Percentiles rank a stretch among this genome's conserved stretches.
These are phyloP conservation scores for Termitomyces sp. DNA, from an alignment of 768 basidiomycete genomes.

Conservation along the genomic window DNA sequence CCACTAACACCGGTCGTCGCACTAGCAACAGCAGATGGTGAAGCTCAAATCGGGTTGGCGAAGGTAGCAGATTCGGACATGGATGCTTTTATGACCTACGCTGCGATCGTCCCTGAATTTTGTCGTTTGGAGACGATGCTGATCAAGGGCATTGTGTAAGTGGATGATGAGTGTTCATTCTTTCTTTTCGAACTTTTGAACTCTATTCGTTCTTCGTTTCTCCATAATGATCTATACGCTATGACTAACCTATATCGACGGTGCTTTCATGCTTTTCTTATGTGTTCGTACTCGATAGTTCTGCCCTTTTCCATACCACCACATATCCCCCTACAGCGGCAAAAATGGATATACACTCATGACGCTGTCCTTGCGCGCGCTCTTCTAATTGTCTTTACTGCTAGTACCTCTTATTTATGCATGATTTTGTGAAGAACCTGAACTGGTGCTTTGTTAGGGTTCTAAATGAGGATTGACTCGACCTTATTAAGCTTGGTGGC, in stretches of 20 bases:
- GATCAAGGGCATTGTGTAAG: conserved; percentile 53
- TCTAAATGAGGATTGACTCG: no score
- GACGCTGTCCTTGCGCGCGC: conserved; percentile 8
- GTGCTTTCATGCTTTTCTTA: conserved; percentile 12
- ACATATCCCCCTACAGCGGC: conserved; percentile 2
- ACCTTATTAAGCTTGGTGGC: no score
- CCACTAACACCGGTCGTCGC: conserved; percentile 68
- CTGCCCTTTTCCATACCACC: not conserved
- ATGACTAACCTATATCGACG: conserved; percentile 3
- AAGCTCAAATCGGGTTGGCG: conserved; percentile 69
- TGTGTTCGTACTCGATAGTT: conserved; percentile 4
- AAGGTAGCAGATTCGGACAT: conserved; percentile 82
- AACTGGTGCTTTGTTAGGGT: not conserved
- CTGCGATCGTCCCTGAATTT: conserved; percentile 81
- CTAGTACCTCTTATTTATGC: conserved; percentile 3
- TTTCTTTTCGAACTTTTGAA: not conserved
- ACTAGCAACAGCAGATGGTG: conserved; percentile 65
- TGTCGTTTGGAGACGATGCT: conserved; percentile 76
- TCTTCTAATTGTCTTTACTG: conserved; percentile 8
- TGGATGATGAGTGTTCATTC: not conserved
- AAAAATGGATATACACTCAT: conserved; percentile 15
- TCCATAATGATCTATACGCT: conserved; percentile 7
- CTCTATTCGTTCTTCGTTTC: not conserved
- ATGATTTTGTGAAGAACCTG: not conserved
- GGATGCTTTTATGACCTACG: conserved; percentile 83